Conservation (phyloP, 2,329 filamentous ascomycete genomes). For the Grosmannia clavigera region DNA sequence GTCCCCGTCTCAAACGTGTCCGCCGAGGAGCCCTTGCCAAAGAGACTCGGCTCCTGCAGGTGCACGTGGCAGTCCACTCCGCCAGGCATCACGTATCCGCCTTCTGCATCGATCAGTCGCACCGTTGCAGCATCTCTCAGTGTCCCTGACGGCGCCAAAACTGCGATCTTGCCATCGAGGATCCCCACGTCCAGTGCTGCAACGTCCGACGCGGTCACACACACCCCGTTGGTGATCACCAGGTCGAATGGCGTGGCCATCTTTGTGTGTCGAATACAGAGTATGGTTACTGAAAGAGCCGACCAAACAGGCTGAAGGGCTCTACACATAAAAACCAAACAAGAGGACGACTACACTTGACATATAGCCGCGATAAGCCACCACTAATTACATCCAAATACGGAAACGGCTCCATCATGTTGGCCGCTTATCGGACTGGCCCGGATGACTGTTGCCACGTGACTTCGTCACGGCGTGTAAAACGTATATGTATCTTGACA, state of each 20-base stretch:
- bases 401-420: no score
- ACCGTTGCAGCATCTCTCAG: slow-evolving; percentile 18
- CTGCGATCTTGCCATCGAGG: slow-evolving; percentile 28
- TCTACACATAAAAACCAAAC: no score
- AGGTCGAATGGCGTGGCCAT: slow-evolving; percentile 20
- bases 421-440: no score
- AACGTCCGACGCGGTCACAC: slow-evolving; percentile 29
- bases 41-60: slow-evolving; percentile 25
- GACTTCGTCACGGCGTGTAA: no score
- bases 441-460: no score
- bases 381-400: no score
- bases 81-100: slow-evolving; percentile 29
- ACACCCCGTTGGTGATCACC: slow-evolving; percentile 29
- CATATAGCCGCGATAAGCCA: no score
- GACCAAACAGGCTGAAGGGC: no score
- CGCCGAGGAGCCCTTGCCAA: slow-evolving; percentile 19
- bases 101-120: slow-evolving; percentile 27
- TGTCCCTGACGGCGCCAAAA: slow-evolving; percentile 25
- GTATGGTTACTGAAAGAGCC: no score
- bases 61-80: slow-evolving; percentile 29
- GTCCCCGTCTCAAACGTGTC: slow-evolving; percentile 29
- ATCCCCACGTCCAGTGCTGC: slow-evolving; percentile 28
- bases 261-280: no score
- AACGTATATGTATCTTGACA: no score
- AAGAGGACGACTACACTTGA: no score